Conservation (phyloP, 2,329 filamentous ascomycete genomes). For the Moelleriella libera region DNA sequence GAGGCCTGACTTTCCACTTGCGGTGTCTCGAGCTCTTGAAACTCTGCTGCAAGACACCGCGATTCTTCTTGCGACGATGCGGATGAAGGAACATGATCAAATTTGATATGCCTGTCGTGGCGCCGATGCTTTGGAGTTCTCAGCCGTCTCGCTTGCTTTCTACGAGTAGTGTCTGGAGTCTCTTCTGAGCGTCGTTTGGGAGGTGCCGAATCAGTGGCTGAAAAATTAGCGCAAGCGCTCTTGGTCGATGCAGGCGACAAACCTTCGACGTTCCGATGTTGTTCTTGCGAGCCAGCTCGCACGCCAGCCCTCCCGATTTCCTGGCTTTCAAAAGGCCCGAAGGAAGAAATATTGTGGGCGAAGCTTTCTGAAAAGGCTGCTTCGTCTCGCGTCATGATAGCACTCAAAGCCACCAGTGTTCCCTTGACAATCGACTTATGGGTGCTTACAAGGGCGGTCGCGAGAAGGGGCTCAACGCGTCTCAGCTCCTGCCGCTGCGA, state of each 20-base stretch:
- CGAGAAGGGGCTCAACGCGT: conserved; percentile 39
- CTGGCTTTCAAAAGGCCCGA: conserved; percentile 27
- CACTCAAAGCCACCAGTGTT: conserved; percentile 50
- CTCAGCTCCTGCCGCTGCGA: conserved; percentile 30
- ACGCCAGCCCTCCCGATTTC: neutral
- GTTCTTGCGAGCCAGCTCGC: neutral
- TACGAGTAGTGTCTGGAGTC: conserved; percentile 11
- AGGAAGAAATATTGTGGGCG: conserved; percentile 43
- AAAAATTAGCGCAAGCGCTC: conserved; percentile 5
- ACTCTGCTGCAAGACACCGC: conserved; percentile 64
- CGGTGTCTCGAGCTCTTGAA: conserved; percentile 62
- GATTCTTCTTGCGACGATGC: conserved; percentile 41
- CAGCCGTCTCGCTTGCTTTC: conserved; percentile 12
- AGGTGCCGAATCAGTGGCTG: conserved; percentile 8
- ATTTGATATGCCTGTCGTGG: conserved; percentile 71
- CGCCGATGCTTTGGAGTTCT: conserved; percentile 49
- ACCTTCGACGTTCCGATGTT: neutral
- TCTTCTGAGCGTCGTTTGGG: conserved; percentile 15
- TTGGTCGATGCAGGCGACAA: neutral
- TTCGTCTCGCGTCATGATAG: conserved; percentile 46
- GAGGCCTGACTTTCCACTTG: conserved; percentile 53
- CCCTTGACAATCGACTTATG: conserved; percentile 38
- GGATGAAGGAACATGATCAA: conserved; percentile 53
- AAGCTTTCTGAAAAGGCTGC: conserved; percentile 53
- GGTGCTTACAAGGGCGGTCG: conserved; percentile 42